Percentiles rank a stretch among this genome's conserved stretches.
phyloP scores from a whole-genome alignment of 495 filamentous ascomycete species.

The Melanomma pulvis-pyrius region DNA sequence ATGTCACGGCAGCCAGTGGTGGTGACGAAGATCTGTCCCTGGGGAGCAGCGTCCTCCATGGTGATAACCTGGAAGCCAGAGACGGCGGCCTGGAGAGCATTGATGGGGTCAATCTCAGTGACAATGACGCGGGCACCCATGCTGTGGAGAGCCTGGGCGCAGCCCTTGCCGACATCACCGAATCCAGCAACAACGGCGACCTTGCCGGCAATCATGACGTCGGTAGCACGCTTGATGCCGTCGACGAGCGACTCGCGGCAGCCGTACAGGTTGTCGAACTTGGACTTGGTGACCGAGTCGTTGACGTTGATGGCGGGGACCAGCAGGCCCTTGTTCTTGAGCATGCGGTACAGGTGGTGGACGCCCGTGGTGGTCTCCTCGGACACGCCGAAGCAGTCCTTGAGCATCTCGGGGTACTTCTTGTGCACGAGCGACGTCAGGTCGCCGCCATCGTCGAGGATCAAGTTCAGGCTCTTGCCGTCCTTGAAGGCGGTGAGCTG shows the following conservation, averaged over 20 bases:
- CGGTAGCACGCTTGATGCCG: conserved; percentile 99
- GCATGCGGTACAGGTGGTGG: conserved; percentile 97
- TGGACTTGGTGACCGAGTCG: conserved; percentile 98
- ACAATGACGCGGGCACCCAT: conserved; percentile 98
- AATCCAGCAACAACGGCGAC: conserved; percentile 95
- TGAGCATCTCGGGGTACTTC: conserved; percentile 97
- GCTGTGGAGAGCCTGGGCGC: conserved; percentile 88
- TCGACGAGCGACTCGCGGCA: conserved; percentile 98
- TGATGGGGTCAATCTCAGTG: conserved; percentile 99
- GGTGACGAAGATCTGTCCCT: conserved; percentile 98
- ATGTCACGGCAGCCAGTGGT: conserved; percentile 99
- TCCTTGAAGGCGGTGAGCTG: conserved; percentile 96
- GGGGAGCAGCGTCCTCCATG: conserved; percentile 89
- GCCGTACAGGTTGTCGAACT: conserved; percentile 99
- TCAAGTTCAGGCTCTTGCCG: conserved; percentile 93
- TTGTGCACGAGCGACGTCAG: conserved; percentile 93
- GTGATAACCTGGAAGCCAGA: conserved; percentile 95
- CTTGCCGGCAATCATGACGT: conserved; percentile 99
- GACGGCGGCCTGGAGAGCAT: conserved; percentile 97
- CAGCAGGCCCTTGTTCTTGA: conserved; percentile 84
- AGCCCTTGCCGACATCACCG: conserved; percentile 99
- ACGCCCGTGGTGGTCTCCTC: conserved; percentile 99
- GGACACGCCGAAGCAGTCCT: conserved; percentile 96
- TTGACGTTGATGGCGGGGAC: conserved; percentile 99
- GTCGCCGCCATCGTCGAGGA: conserved; percentile 98